Evolutionary conservation across 371 early-diverging fungal species (phyloP), one percentile per base, ranked within the genome.

Genomic region (Actinomucor elegans): DNA sequence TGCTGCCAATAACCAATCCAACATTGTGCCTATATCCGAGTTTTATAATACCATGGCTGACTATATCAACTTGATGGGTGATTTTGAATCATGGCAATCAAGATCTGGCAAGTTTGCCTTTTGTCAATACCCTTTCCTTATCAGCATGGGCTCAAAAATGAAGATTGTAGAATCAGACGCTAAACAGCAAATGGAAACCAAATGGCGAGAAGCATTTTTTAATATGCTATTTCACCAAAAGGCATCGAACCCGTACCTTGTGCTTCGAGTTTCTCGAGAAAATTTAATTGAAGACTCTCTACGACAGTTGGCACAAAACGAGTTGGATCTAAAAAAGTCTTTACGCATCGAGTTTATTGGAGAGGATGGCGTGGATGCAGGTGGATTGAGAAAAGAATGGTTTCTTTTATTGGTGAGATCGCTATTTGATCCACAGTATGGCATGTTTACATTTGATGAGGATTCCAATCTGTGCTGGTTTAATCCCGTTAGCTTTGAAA

Each of bases 311-410:
- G 78, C 84, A 3, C 75, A 78, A 40, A 79, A 83, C 31, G 79
- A 87, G 52, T 67, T 77, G 48, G 96, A 96, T 48, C 69, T 96
- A 42, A 93, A 95, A 60, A 90, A 93, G 61, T 88, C 87, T 9
- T 69, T 97, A 18, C 84, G 87, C 14, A 88, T 95, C 41, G 83
- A 88, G 55, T 95, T 96, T 75, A 73, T 89, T 21, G 94, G 90
- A 7, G 97, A 97, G 67, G 89, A 87, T 42, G 85, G 90, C 67
- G 94, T 87, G 3, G 98, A 98, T 73, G 95, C 90, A n/a, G 99
- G 99, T 41, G 99, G 99, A 0, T 69, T 99, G 15, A 85, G 93
- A 34, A 96, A 97, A 56, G 99, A 99, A 58, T 97, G 95, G 94
- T 94, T 96, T 57, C 73, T 91, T 55, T 79, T 97, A 14, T 78